Conservation (phyloP, 495 filamentous ascomycete genomes). For the Corynascus novoguineensis region DNA sequence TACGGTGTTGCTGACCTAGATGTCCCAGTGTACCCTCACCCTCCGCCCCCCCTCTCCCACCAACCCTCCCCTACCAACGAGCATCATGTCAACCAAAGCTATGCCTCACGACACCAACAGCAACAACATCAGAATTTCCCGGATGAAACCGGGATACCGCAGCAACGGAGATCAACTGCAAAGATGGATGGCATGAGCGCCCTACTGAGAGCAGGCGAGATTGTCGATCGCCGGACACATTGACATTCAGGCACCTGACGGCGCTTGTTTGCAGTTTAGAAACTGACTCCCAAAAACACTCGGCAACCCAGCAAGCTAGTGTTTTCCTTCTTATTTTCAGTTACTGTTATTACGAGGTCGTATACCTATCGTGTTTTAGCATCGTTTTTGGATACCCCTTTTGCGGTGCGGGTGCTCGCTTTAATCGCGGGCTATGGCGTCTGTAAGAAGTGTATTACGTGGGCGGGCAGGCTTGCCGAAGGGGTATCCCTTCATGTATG, state of each 20-base stretch:
- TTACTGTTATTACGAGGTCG: neutral
- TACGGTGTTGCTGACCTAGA: constrained; percentile 14
- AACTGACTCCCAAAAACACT: no score
- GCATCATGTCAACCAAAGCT: neutral
- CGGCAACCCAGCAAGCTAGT: neutral
- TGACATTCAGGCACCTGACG: neutral
- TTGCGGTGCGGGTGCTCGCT: neutral
- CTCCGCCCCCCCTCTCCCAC: constrained; percentile 12
- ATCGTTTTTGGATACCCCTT: constrained; percentile 7
- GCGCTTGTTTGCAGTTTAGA: no score
- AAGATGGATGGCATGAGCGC: constrained; percentile 49
- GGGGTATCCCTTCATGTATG: neutral
- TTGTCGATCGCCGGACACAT: constrained; percentile 42
- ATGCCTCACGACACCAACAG: neutral
- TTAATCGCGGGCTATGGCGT: neutral
- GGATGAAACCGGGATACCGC: neutral
- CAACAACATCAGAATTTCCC: neutral
- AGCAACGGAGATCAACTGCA: constrained; percentile 14
- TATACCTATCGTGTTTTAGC: neutral
- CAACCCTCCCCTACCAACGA: neutral
- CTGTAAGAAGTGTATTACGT: neutral
- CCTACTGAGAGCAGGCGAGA: constrained; percentile 50
- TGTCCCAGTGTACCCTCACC: constrained; percentile 19
- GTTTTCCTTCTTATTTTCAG: neutral
- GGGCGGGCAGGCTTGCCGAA: neutral